phyloP scores from a whole-genome alignment of 2,329 filamentous ascomycete species.

The Rutstroemia sp. region DNA sequence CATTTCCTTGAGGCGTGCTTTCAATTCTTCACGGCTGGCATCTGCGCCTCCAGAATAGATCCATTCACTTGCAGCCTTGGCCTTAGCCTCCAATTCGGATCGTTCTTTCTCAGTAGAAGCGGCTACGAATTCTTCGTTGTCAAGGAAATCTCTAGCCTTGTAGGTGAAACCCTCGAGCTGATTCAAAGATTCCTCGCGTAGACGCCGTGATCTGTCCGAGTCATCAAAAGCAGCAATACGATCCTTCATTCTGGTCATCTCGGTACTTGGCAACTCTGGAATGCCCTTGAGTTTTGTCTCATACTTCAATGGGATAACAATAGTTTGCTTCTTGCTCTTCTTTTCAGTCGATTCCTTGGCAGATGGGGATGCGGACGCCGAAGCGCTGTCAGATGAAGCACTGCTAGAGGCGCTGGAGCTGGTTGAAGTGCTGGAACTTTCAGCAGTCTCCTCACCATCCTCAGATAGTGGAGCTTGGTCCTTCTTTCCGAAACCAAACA shows the following conservation, averaged over 20 bases:
- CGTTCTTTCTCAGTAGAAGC: constrained; percentile 65
- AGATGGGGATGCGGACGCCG: constrained; percentile 28
- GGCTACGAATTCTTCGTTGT: constrained; percentile 65
- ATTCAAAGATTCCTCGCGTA: constrained; percentile 83
- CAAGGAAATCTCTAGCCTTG: constrained; percentile 73
- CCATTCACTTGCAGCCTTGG: constrained; percentile 74
- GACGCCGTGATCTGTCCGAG: constrained; percentile 70
- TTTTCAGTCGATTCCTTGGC: constrained; percentile 19
- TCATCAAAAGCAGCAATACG: constrained; percentile 77
- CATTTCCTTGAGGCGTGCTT: constrained; percentile 67
- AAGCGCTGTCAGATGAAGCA: constrained; percentile 42
- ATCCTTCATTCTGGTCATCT: constrained; percentile 36
- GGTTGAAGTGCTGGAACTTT: constrained; percentile 41
- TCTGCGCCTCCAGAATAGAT: constrained; percentile 78
- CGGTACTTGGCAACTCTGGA: constrained; percentile 22
- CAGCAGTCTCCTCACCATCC: constrained; percentile 42
- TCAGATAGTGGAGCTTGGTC: constrained; percentile 67
- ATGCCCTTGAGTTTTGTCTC: constrained; percentile 22
- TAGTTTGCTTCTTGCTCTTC: constrained; percentile 25
- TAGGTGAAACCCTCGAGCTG: constrained; percentile 93
- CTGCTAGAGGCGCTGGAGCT: constrained; percentile 11
- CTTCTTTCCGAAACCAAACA: constrained; percentile 91
- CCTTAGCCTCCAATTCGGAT: constrained; percentile 56
- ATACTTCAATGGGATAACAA: constrained; percentile 28
- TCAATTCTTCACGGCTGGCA: constrained; percentile 67